A percentile compares a stretch with the other conserved stretches of the same genome.
phyloP scores from a whole-genome alignment of 1,284 basidiomycete genomes.

The Ustilago trichophora region DNA sequence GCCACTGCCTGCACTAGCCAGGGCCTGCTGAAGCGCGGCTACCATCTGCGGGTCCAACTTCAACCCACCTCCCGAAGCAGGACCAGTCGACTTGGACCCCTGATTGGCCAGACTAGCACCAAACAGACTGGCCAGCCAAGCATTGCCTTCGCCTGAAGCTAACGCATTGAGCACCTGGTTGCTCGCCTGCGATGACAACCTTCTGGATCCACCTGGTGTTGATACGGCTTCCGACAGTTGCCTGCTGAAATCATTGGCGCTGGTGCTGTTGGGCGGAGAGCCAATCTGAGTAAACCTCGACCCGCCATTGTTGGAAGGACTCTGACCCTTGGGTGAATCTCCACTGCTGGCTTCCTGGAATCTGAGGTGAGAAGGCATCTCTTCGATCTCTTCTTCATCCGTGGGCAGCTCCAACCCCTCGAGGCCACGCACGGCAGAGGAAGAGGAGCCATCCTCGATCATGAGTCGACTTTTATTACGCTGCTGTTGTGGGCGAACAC shows the following conservation, averaged over 20 bases:
- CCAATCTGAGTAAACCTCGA: constrained; percentile 40
- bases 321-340: constrained; percentile 36
- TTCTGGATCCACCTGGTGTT: constrained; percentile 46
- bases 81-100: constrained; percentile 30
- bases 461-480: constrained; percentile 40
- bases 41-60: constrained; percentile 59
- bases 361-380: constrained; percentile 42
- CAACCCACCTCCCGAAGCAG: constrained; percentile 37
- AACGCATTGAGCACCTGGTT: constrained; percentile 56
- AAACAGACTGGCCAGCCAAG: constrained; percentile 55
- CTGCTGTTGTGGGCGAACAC: constrained; percentile 35
- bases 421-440: constrained; percentile 7
- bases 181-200: constrained; percentile 47
- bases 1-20: constrained; percentile 30
- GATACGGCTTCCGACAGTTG: constrained; percentile 37
- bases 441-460: constrained; percentile 40
- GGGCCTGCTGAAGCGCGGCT: constrained; percentile 50
- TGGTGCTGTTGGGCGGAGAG: constrained; percentile 30
- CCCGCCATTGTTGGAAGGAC: constrained; percentile 12
- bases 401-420: constrained; percentile 34
- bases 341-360: constrained; percentile 37
- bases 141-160: constrained; percentile 51
- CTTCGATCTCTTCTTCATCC: constrained; percentile 49
- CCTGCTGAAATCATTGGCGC: constrained; percentile 19
- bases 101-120: constrained; percentile 41